phyloP scores from a whole-genome alignment of 2,329 filamentous ascomycete species.

The Ophiostoma australiae region DNA sequence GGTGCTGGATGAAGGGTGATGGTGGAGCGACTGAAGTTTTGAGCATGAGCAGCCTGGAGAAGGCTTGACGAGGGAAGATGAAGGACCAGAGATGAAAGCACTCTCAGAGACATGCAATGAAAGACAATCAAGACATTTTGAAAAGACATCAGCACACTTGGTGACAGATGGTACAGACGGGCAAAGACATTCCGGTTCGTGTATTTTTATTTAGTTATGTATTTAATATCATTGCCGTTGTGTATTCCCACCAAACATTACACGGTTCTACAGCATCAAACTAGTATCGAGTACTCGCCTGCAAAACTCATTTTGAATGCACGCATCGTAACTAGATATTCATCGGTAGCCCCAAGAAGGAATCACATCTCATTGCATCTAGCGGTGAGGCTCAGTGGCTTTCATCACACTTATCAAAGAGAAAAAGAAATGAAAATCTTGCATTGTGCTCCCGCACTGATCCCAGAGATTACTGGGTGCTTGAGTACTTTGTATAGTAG shows the following conservation, averaged over 20 bases:
- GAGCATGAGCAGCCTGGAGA: not conserved
- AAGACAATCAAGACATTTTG: not conserved
- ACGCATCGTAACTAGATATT: not conserved
- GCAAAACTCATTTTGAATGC: not conserved
- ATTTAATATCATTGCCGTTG: not conserved
- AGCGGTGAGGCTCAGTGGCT: slow-evolving; percentile 7
- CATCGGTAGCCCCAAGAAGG: not conserved
- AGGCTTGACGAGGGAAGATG: not conserved
- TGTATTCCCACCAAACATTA: not conserved
- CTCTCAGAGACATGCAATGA: not conserved
- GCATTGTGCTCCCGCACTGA: slow-evolving; percentile 8
- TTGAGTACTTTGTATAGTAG: not conserved
- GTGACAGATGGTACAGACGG: not conserved
- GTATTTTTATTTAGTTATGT: too few relatives aligned
- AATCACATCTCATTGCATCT: slow-evolving; percentile 8
- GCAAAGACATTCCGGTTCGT: not conserved
- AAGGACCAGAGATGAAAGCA: not conserved
- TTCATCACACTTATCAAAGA: not conserved
- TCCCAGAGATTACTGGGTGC: not conserved
- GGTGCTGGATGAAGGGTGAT: not conserved
- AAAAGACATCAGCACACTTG: not conserved
- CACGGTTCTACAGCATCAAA: not conserved
- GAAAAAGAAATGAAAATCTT: not conserved
- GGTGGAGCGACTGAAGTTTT: slow-evolving; percentile 7
- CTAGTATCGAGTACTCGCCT: not conserved